These are phyloP conservation scores for Coffea eugenioides DNA, from an alignment of 257 asterid species.

Conservation along the genomic window DNA sequence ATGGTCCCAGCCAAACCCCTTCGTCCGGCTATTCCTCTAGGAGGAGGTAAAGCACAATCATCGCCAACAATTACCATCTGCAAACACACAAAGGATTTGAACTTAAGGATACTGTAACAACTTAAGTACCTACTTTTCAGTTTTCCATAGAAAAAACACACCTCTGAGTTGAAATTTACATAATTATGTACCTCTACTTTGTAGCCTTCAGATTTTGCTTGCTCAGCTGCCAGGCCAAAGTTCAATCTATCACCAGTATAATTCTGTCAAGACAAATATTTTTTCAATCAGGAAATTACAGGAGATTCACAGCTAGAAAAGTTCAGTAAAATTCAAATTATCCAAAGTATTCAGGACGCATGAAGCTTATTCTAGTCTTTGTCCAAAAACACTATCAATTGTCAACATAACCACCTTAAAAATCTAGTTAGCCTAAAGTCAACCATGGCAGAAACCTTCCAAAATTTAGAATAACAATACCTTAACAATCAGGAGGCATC, in stretches of 20 bases:
- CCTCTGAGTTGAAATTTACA: background rate
- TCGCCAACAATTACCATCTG: constrained; percentile 99
- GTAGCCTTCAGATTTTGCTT: constrained; percentile 97
- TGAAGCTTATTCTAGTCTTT: background rate
- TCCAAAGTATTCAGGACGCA: background rate
- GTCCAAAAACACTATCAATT: background rate
- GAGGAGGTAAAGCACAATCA: constrained; percentile 98
- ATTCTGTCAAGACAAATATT: constrained; percentile 50
- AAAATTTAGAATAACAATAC: constrained; percentile 33
- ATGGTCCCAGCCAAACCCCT: constrained; percentile 98
- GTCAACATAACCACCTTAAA: background rate
- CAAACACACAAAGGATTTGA: constrained; percentile 22
- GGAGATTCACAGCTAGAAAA: background rate
- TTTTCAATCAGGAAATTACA: constrained; percentile 10
- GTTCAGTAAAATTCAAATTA: constrained; percentile 1
- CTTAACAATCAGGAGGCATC: constrained; percentile 94
- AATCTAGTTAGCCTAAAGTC: background rate
- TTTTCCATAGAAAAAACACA: background rate
- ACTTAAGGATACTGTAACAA: background rate
- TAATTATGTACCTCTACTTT: constrained; percentile 71
- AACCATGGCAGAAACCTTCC: background rate
- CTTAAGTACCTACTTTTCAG: background rate
- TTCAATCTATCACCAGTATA: constrained; percentile 94
- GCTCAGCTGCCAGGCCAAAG: constrained; percentile 98
- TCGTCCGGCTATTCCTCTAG: constrained; percentile 99